Conservation (phyloP, 2,329 filamentous ascomycete genomes). For the Pyrenophora graminea region DNA sequence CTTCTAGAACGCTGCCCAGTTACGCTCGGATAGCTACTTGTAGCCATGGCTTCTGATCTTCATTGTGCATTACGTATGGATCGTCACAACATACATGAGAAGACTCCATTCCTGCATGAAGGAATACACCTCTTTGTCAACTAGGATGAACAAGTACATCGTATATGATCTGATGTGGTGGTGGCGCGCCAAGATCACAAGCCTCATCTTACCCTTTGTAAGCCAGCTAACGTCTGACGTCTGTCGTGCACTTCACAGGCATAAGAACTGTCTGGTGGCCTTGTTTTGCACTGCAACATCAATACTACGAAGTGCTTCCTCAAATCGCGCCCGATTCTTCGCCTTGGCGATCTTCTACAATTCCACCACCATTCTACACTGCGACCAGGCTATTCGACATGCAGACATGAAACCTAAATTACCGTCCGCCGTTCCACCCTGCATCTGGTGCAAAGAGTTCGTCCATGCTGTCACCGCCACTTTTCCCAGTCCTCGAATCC, state of each 20-base stretch:
- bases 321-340: background rate
- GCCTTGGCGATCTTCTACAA: background rate
- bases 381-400: no score
- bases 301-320: background rate
- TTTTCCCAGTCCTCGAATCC: constrained; percentile 5
- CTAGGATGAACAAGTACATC: no score
- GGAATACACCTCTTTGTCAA: no score
- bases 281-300: background rate
- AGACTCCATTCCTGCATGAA: background rate
- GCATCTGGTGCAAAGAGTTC: constrained; percentile 12
- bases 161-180: background rate
- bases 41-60: no score
- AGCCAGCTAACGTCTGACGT: background rate
- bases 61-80: no score
- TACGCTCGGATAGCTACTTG: no score
- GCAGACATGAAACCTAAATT: background rate
- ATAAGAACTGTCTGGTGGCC: background rate
- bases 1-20: background rate
- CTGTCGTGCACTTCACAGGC: background rate
- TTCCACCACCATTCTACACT: background rate
- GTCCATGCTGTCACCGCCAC: constrained; percentile 15
- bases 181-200: background rate
- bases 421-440: constrained; percentile 10
- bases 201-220: background rate
- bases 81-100: no score